Evolutionary conservation across 1,284 basidiomycete genomes (phyloP), one percentile per base, ranked within the genome.

Genomic region (Cutaneotrichosporon dermatis): DNA sequence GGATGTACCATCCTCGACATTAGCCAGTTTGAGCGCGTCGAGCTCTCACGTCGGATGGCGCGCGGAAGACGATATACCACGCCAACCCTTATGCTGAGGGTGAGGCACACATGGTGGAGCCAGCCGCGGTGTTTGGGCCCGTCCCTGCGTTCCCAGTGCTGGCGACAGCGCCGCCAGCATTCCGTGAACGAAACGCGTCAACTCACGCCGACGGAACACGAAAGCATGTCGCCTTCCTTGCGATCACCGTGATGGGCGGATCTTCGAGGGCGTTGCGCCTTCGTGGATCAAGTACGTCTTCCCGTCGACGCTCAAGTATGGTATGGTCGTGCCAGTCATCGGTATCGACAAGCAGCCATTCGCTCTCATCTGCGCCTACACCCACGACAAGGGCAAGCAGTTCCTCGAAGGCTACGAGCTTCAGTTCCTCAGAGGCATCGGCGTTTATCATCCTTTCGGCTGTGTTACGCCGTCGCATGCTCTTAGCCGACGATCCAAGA

Each of bases 401-500:
- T 89, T 88, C 77, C 79, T 94, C 69, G 90, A 96, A 80, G 90
- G 92, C 0, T 92, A 93, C 72, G 93, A 95, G 68, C 78, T 95
- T 37, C 94, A 93, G 50, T 96, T 95, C 76, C 76, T 96, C 50
- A 86, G 93, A 51, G 91, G 91, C 12, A 80, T 82, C 83, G 92
- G 93, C 53, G 92, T 96, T 96, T 53, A 95, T 97, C 66, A 94
- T 97, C 60, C 82, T 98, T 41, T 92, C 91, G 51, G 92, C 93
- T 9, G 92, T 96, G 5, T 82, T 96, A 48, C 93, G 95, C 76
- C 84, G 92, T 56, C 82, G 92, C 43, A 95, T 97, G 88, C 88
- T 92, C 51, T 82, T 96, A 9, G 94, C 94, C 3, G 94, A 97
- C 77, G 96, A 61, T 73, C 75, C 16, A 78, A 78, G 65, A 70